These are phyloP conservation scores for Aspergillus bertholletiae DNA, from an alignment of 495 filamentous ascomycete genomes.

Conservation along the genomic window DNA sequence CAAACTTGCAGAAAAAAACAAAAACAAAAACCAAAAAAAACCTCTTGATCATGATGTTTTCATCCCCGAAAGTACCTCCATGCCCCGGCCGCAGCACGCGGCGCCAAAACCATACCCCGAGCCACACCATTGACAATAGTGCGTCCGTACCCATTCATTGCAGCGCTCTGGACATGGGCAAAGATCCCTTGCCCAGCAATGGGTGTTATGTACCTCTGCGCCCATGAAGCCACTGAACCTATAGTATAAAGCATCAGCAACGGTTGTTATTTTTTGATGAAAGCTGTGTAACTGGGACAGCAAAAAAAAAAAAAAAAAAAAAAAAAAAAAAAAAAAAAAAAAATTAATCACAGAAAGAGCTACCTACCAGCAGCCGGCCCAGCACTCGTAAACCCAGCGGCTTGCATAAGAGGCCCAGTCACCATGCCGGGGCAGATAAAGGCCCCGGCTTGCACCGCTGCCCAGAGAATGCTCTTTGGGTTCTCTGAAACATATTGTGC, in stretches of 20 bases:
- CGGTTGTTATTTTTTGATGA: background rate
- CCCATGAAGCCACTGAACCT: background rate
- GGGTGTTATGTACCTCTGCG: background rate
- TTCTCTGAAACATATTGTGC: background rate
- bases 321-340: too few species aligned
- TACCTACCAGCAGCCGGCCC: background rate
- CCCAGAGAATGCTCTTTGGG: background rate
- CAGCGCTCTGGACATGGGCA: background rate
- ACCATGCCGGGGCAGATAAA: background rate
- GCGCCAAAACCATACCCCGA: background rate
- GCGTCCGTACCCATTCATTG: background rate
- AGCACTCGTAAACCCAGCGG: background rate
- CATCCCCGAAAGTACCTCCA: background rate
- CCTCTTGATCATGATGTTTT: too few species aligned
- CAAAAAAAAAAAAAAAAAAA: too few species aligned
- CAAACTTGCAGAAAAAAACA: too few species aligned
- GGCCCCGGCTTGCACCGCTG: background rate
- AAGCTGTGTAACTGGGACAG: background rate
- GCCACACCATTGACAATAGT: background rate
- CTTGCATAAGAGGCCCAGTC: background rate
- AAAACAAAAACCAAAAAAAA: too few species aligned
- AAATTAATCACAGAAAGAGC: too few species aligned
- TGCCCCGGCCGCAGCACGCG: background rate
- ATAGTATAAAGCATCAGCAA: background rate
- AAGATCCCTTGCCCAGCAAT: background rate